Evolutionary conservation across 352 stramenopile genomes (phyloP).

Genomic region (Pythium phragmiticola): DNA sequence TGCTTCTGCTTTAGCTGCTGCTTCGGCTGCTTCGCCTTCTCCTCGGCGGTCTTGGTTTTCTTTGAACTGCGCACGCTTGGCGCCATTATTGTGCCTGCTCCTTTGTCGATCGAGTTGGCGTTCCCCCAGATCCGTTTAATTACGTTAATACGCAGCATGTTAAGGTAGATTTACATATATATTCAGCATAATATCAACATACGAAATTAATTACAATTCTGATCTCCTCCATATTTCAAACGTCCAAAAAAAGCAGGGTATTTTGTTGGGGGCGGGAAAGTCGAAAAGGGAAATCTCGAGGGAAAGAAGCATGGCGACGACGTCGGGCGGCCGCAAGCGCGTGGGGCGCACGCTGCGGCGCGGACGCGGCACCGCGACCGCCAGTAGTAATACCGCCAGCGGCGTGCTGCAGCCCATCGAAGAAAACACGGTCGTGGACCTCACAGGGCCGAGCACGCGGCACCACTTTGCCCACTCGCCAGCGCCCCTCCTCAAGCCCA

Average conservation of each 20-base stretch:
- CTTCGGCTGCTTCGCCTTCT: neutral
- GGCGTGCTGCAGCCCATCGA: slow-evolving; percentile 49
- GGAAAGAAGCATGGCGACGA: slow-evolving; percentile 35
- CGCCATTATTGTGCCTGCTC: neutral
- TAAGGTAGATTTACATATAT: neutral
- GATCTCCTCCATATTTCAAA: slow-evolving; percentile 24
- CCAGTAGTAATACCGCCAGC: slow-evolving; percentile 2
- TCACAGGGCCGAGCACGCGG: slow-evolving; percentile 25
- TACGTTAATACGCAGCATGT: neutral
- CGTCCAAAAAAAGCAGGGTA: neutral
- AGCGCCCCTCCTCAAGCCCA: slow-evolving; percentile 18
- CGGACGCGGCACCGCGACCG: slow-evolving; percentile 7
- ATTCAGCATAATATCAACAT: neutral
- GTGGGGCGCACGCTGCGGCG: slow-evolving; percentile 51
- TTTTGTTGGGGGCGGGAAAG: neutral
- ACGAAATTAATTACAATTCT: neutral
- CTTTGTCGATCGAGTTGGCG: neutral
- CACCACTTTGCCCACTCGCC: slow-evolving; percentile 35
- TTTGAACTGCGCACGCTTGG: neutral
- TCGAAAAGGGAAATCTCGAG: neutral
- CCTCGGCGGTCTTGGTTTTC: neutral
- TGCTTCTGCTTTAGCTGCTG: neutral
- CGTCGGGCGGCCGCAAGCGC: slow-evolving; percentile 30
- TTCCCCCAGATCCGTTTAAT: neutral
- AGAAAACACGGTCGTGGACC: slow-evolving; percentile 55